A percentile compares a stretch with the other conserved stretches of the same genome.
Conservation (phyloP, 2,329 filamentous ascomycete genomes). For the Penicillium sp. region DNA sequence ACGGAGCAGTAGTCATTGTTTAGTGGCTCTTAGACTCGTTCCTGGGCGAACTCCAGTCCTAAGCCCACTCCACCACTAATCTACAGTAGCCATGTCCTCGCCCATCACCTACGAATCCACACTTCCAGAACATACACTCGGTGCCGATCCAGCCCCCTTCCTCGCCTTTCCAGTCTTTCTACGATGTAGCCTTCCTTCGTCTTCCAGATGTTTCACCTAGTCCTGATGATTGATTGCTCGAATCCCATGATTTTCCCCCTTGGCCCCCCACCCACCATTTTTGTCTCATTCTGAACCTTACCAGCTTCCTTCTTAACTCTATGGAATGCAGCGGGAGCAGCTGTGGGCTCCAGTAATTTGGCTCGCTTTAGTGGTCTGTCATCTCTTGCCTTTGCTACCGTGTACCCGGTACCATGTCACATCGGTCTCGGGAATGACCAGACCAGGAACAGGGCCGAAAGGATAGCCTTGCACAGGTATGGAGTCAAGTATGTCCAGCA, state of each 20-base stretch:
- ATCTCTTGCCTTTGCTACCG: slow-evolving; percentile 26
- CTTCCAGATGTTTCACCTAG: slow-evolving; percentile 32
- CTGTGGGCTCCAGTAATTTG: slow-evolving; percentile 27
- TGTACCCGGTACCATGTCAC: slow-evolving; percentile 19
- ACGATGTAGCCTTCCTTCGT: slow-evolving; percentile 20
- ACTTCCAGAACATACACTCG: not conserved
- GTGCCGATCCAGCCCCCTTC: slow-evolving; percentile 23
- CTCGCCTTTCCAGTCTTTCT: not conserved
- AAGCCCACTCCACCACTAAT: not conserved
- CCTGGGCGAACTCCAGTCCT: slow-evolving; percentile 17
- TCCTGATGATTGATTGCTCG: slow-evolving; percentile 23
- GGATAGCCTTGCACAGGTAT: slow-evolving; percentile 7
- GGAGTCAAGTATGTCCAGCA: not conserved
- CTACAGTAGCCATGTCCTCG: not conserved
- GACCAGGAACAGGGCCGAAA: slow-evolving; percentile 1
- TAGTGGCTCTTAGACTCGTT: slow-evolving; percentile 11
- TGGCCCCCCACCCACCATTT: slow-evolving; percentile 7
- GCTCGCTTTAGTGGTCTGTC: slow-evolving; percentile 32
- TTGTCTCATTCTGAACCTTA: not conserved
- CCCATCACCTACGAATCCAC: not conserved
- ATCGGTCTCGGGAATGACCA: slow-evolving; percentile 19
- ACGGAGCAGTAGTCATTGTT: not conserved
- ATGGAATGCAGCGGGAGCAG: slow-evolving; percentile 25
- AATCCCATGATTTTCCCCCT: slow-evolving; percentile 4
- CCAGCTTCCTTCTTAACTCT: slow-evolving; percentile 3